Evolutionary conservation across 2,329 filamentous ascomycete genomes (phyloP).

Genomic region (Colletotrichum lentis): DNA sequence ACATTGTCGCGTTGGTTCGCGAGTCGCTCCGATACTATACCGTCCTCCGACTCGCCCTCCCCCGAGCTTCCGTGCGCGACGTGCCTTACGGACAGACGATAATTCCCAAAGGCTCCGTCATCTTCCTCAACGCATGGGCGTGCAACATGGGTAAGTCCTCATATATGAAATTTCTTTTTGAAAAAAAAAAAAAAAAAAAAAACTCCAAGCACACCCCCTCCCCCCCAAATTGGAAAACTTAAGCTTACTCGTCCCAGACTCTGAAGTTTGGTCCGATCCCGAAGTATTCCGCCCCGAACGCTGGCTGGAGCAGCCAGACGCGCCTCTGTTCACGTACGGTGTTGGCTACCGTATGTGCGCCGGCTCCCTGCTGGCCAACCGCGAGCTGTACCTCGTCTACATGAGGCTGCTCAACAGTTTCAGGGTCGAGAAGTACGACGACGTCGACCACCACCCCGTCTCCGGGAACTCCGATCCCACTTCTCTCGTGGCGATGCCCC

Average conservation of each 20-base stretch:
- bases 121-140: conserved; percentile 73
- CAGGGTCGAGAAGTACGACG: conserved; percentile 61
- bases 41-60: conserved; percentile 69
- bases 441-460: conserved; percentile 67
- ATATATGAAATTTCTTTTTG: no score
- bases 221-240: neutral
- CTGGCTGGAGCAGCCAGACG: conserved; percentile 70
- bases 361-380: conserved; percentile 68
- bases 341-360: conserved; percentile 75
- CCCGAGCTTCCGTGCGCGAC: conserved; percentile 67
- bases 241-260: conserved; percentile 46
- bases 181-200: no score
- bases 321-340: conserved; percentile 71
- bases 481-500: conserved; percentile 68
- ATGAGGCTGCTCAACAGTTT: conserved; percentile 70
- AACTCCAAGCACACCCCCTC: no score
- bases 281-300: conserved; percentile 58
- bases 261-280: conserved; percentile 65
- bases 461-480: conserved; percentile 67
- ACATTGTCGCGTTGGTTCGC: conserved; percentile 69
- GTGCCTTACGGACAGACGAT: conserved; percentile 64
- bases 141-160: conserved; percentile 68
- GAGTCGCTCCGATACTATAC: conserved; percentile 71
- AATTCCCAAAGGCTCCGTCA: conserved; percentile 69
- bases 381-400: conserved; percentile 71